These are phyloP conservation scores for Cyanodermella asteris DNA, from an alignment of 2,329 filamentous ascomycete genomes.

Conservation along the genomic window DNA sequence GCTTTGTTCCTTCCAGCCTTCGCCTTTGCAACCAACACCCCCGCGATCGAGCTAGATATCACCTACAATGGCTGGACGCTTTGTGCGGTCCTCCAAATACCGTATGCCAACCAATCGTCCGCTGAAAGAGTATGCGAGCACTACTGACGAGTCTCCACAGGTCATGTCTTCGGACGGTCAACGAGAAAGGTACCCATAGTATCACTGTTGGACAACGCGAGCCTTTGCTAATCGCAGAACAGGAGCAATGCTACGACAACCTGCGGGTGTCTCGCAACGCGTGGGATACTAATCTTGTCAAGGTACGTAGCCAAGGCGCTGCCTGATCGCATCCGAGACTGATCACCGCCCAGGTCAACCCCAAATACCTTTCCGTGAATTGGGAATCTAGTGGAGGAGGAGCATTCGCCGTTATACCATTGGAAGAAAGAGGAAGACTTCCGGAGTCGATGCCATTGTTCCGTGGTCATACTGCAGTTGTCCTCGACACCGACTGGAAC, in stretches of 20 bases:
- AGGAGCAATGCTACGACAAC: constrained; percentile 97
- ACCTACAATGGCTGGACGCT: constrained; percentile 53
- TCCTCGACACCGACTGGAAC: constrained; percentile 96
- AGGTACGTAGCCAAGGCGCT: constrained; percentile 35
- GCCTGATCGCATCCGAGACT: constrained; percentile 10
- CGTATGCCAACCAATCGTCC: constrained; percentile 32
- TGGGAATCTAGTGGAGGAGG: constrained; percentile 94
- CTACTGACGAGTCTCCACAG: constrained; percentile 25
- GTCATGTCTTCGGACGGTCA: constrained; percentile 92
- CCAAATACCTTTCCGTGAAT: constrained; percentile 89
- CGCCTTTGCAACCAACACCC: too few species aligned
- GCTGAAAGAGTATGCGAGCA: constrained; percentile 4
- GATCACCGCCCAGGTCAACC: constrained; percentile 48
- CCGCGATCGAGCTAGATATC: too few species aligned
- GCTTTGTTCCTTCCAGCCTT: too few species aligned
- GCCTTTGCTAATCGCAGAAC: constrained; percentile 1
- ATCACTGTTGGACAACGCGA: background rate
- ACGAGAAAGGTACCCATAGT: constrained; percentile 45
- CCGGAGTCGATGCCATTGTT: constrained; percentile 89
- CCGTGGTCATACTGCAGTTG: constrained; percentile 82
- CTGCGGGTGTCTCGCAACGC: constrained; percentile 93
- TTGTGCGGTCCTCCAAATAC: constrained; percentile 54
- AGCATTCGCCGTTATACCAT: constrained; percentile 85
- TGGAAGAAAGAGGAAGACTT: constrained; percentile 71
- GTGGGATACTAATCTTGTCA: constrained; percentile 96